Conservation (phyloP, 2,329 filamentous ascomycete species). For the Paraphoma sp. region DNA sequence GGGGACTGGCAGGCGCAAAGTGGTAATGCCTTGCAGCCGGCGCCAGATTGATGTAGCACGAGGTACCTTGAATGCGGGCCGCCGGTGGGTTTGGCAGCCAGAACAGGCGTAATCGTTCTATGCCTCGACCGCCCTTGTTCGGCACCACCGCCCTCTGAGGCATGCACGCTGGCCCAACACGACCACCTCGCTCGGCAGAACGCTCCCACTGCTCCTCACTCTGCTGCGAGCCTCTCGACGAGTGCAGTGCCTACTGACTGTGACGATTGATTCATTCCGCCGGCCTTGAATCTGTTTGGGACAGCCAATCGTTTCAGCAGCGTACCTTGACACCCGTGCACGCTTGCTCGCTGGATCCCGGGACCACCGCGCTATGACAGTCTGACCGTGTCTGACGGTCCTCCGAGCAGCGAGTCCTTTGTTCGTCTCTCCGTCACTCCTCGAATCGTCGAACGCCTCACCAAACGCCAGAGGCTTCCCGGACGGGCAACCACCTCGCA, state of each 20-base stretch:
- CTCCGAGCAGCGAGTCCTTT: constrained; percentile 41
- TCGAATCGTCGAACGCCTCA: constrained; percentile 31
- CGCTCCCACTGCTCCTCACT: constrained; percentile 9
- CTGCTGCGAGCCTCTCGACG: constrained; percentile 5
- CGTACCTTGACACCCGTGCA: constrained; percentile 47
- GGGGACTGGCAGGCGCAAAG: constrained; percentile 19
- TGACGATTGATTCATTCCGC: constrained; percentile 6
- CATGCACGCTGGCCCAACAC: constrained; percentile 44
- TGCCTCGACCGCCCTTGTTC: constrained; percentile 46
- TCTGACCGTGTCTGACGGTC: constrained; percentile 48
- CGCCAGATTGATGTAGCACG: constrained; percentile 38
- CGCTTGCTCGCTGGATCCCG: constrained; percentile 45
- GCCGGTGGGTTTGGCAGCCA: constrained; percentile 36
- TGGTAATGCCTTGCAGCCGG: constrained; percentile 41
- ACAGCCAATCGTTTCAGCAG: constrained; percentile 50
- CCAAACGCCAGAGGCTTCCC: constrained; percentile 33
- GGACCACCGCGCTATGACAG: constrained; percentile 48
- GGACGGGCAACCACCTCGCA: constrained; percentile 30
- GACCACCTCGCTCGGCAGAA: constrained; percentile 21
- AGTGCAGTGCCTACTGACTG: constrained; percentile 18
- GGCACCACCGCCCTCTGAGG: constrained; percentile 35
- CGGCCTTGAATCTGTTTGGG: constrained; percentile 41
- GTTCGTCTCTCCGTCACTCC: constrained; percentile 38
- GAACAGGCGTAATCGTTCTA: constrained; percentile 41
- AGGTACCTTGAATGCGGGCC: constrained; percentile 40